Percentiles rank a stretch among this genome's conserved stretches.
Conservation (phyloP, 2,329 filamentous ascomycete genomes). For the Diaporthe australafricana region DNA sequence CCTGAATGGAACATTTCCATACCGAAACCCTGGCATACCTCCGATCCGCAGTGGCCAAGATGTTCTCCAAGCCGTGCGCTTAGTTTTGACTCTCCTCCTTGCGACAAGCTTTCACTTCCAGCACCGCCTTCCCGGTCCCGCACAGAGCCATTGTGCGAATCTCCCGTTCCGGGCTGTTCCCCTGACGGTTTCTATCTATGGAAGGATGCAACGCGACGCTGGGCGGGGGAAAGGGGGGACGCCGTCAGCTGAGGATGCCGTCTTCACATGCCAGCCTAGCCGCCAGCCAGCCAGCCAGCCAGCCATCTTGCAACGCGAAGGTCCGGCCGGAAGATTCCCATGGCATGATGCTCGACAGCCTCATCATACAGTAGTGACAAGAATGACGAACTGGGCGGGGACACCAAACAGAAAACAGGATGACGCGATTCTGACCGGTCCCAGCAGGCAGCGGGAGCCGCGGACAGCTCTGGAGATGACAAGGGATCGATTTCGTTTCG, state of each 20-base stretch:
- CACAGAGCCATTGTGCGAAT: neutral
- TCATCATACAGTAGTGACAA: conserved; percentile 25
- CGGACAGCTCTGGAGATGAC: conserved; percentile 31
- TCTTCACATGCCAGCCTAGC: conserved; percentile 28
- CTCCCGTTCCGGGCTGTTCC: conserved; percentile 1
- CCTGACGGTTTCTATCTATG: conserved; percentile 9
- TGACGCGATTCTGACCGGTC: conserved; percentile 21
- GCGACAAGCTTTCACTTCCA: conserved; percentile 20
- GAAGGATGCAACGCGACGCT: conserved; percentile 16
- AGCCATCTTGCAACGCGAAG: neutral
- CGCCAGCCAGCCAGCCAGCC: neutral
- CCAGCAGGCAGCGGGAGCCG: conserved; percentile 24
- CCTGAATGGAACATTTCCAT: conserved; percentile 30
- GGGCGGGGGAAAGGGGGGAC: neutral
- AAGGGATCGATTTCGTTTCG: conserved; percentile 28
- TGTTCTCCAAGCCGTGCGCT: conserved; percentile 21
- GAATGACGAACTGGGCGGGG: conserved; percentile 23
- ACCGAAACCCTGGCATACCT: conserved; percentile 35
- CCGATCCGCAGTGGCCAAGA: conserved; percentile 27
- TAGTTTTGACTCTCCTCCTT: conserved; percentile 20
- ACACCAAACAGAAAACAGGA: conserved; percentile 18
- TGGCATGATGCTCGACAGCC: conserved; percentile 35
- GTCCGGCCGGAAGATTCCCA: conserved; percentile 27
- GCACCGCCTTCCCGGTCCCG: conserved; percentile 25
- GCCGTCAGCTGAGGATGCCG: neutral